A percentile compares a stretch with the other conserved stretches of the same genome.
Conservation (phyloP, 768 basidiomycete genomes). For the Boletus subparvulus region DNA sequence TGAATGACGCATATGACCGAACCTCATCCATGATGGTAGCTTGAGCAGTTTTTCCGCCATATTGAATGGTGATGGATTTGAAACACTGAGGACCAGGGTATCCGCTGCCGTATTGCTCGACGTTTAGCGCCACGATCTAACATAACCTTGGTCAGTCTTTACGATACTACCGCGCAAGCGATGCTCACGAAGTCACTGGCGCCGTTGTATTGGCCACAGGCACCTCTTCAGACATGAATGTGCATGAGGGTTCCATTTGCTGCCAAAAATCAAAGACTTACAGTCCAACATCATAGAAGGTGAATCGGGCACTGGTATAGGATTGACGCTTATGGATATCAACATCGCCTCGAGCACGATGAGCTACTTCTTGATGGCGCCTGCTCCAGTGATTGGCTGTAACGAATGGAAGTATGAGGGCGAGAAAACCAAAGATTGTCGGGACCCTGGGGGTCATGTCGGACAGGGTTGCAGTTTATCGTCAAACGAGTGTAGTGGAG, state of each 20-base stretch:
- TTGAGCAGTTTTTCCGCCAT: conserved; percentile 54
- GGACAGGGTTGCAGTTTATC: not conserved
- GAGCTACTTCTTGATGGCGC: conserved; percentile 51
- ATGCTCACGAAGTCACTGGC: conserved; percentile 46
- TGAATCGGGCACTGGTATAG: conserved; percentile 41
- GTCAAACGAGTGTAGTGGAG: conserved; percentile 22
- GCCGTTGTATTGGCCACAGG: conserved; percentile 47
- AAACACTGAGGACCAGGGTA: conserved; percentile 70
- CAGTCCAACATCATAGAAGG: conserved; percentile 59
- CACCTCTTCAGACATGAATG: conserved; percentile 42
- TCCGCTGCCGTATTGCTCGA: conserved; percentile 52
- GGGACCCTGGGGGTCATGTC: conserved; percentile 25
- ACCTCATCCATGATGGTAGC: conserved; percentile 69
- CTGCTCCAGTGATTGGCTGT: conserved; percentile 32
- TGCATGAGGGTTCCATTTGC: conserved; percentile 5
- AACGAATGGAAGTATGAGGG: conserved; percentile 37
- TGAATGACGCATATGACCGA: not conserved
- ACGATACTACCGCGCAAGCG: not conserved
- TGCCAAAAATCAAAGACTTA: conserved; percentile 25
- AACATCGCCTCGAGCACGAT: conserved; percentile 44
- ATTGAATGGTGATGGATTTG: conserved; percentile 58
- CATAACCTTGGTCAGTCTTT: conserved; percentile 1
- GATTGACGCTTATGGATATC: conserved; percentile 39
- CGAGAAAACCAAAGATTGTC: conserved; percentile 34
- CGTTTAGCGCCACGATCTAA: conserved; percentile 57